Evolutionary conservation across 257 asterid genomes (phyloP), one percentile per base, ranked within the genome.

Genomic region (Solanum pinnatisectum): DNA sequence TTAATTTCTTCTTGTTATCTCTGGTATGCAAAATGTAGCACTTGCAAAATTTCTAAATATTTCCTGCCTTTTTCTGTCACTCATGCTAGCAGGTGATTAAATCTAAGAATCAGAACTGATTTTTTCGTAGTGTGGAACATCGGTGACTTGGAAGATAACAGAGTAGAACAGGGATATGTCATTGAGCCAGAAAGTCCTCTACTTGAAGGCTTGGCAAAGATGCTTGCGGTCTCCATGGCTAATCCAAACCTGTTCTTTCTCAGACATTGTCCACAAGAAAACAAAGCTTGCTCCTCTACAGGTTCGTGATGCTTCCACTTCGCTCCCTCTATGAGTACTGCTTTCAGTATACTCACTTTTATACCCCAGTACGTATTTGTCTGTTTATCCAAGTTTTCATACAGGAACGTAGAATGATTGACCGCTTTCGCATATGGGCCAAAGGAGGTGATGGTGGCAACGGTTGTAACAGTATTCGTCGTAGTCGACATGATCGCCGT

Each of bases 381-480:
- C 70, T 36, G 42, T 82, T 82, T 30, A 82, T 30, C 18, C 85
- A 49, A 49, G 44, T 56, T 89, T 70, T 83, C 79, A 88, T 91
- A 89, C 90, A 97, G 99, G 99, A 97, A 91, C 93, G 99, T 52
- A 94, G 89, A 89, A 97, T 97, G 98, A 92, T 95, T 84, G 99
- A 97, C 90, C 90, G 93, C 10, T 90, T 93, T 87, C 92, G 94
- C 90, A 85, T 97, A 72, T 88, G 95, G 91, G 98, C 98, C 90
- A 97, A 95, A 94, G 99, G 98, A 87, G 99, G 99, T 81, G 98
- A 97, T 79, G 99, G 99, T 82, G 99, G 98, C 71, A 96, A 90
- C 86, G 99, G 99, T 89, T 97, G 99, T 91, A 85, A 90, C 89
- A 96, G 99, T 91, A 91, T 92, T 74, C 98, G 93, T n/a, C 97